A percentile compares a stretch with the other conserved stretches of the same genome.
Evolutionary conservation across 1,284 basidiomycete genomes (phyloP).

Genomic region (Microbotryum lychnidis-dioicae): DNA sequence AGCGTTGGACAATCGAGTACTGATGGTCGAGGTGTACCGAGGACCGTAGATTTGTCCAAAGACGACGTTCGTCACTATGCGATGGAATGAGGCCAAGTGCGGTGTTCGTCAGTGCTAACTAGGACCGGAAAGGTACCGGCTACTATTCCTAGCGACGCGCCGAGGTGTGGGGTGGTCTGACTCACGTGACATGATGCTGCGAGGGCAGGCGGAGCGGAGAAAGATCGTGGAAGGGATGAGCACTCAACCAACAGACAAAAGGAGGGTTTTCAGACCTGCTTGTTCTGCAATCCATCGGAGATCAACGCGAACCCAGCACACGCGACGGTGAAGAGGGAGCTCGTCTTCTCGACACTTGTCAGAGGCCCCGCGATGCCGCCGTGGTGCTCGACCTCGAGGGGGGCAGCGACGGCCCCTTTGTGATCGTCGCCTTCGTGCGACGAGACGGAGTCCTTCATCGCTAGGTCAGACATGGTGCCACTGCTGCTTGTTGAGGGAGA

Average conservation of each 20-base stretch:
- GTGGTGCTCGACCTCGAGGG: too few relatives aligned
- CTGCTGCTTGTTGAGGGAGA: too few relatives aligned
- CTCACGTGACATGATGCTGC: slow-evolving; percentile 14
- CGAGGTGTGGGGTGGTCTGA: neutral
- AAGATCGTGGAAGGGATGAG: neutral
- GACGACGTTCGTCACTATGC: slow-evolving; percentile 34
- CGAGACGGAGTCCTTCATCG: too few relatives aligned
- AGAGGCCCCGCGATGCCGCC: too few relatives aligned
- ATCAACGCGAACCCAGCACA: slow-evolving; percentile 60
- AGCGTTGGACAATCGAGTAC: slow-evolving; percentile 64
- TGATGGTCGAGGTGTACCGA: slow-evolving; percentile 53
- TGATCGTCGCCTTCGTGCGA: too few relatives aligned
- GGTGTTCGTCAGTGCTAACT: too few relatives aligned
- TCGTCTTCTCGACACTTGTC: too few relatives aligned
- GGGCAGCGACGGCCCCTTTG: too few relatives aligned
- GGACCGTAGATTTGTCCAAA: slow-evolving; percentile 34
- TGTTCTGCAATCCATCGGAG: slow-evolving; percentile 66
- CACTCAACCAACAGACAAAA: neutral
- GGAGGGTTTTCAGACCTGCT: slow-evolving; percentile 41
- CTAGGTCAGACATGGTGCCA: too few relatives aligned
- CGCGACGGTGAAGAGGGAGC: slow-evolving; percentile 52
- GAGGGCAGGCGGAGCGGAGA: too few relatives aligned
- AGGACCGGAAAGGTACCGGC: too few relatives aligned
- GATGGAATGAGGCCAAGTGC: neutral
- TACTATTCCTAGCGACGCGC: too few relatives aligned